Evolutionary conservation across 176 grass and related monocot genomes (phyloP), one percentile per base, ranked within the genome.

Genomic region (Hsuehochloa calcarea): DNA sequence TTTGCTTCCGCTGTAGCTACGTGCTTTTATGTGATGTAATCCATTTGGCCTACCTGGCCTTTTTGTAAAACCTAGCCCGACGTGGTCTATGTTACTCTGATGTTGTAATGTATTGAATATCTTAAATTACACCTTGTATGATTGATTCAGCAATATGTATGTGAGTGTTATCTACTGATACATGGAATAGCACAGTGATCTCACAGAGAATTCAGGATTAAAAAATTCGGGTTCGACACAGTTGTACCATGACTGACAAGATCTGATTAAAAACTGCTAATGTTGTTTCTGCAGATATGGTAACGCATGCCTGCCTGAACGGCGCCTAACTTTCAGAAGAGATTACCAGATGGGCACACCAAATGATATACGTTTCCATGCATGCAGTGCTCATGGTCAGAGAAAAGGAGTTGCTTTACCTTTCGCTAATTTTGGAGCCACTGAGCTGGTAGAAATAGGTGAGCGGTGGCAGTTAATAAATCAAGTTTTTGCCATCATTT

Each of bases 271-370:
- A 50, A 86, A 82, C 65, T 63, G 26, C 11, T n/a, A 74, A 61
- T 55, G 76, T 63, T 51, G 74, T 58, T 66, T 85, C 69, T 89
- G 79, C 78, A 86, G 44, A 86, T 86, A 56, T 58, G 51, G 67
- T 50, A 86, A 31, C 84, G 71, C 77, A 64, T 81, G 67, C 37
- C 71, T 69, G 20, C 22, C 74, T 77, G 54, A 52, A 26, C 67
- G 66, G 43, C 62, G 80, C 75, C 62, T 64, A 49, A 72, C 67
- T 87, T 86, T 66, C n/a, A 83, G 66, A 90, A n/a, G 79, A 71
- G 46, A 86, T 78, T 38, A 58, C 67, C 81, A 65, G 83, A 72
- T 68, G 37, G 6, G 7, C 71, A 81, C 15, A 58, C 22, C 31
- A 52, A 29, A 51, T 70, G n/a, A 78, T 43, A 22, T 82, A 56